Conservation (phyloP, 2,329 filamentous ascomycete species). For the Pseudogymnoascus sp. region DNA sequence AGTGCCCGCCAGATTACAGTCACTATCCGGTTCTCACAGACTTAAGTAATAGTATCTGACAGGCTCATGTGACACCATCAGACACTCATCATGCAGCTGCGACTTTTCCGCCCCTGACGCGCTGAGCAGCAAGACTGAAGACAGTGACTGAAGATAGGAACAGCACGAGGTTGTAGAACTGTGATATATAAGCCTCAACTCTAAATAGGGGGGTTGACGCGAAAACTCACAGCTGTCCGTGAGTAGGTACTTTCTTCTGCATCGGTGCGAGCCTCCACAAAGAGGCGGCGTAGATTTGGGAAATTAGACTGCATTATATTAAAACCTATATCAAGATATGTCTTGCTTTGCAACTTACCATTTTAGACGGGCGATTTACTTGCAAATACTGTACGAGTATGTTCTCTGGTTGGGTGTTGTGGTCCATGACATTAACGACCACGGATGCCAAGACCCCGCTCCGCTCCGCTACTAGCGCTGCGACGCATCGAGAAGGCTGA, state of each 20-base stretch:
- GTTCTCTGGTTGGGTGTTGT: not conserved
- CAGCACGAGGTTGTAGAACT: conserved; percentile 97
- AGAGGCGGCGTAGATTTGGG: conserved; percentile 89
- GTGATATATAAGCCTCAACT: conserved; percentile 14
- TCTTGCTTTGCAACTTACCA: not conserved
- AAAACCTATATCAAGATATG: not conserved
- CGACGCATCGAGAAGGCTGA: conserved; percentile 5
- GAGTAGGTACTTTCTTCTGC: conserved; percentile 93
- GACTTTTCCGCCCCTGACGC: conserved; percentile 46
- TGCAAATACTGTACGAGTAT: not conserved
- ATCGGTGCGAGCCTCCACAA: conserved; percentile 88
- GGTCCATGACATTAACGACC: not conserved
- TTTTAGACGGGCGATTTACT: not conserved
- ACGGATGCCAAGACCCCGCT: not conserved
- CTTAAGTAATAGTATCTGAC: not conserved
- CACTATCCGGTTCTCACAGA: not conserved
- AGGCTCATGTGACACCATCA: not conserved
- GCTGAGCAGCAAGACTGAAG: conserved; percentile 87
- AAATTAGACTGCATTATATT: conserved; percentile 42
- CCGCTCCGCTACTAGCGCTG: conserved; percentile 1
- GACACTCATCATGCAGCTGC: not conserved
- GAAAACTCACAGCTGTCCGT: conserved; percentile 66
- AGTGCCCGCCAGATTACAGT: not conserved
- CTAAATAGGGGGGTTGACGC: not conserved
- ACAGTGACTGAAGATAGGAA: conserved; percentile 95